Conservation (phyloP, 352 stramenopile species). For the Pythium phragmiticola region DNA sequence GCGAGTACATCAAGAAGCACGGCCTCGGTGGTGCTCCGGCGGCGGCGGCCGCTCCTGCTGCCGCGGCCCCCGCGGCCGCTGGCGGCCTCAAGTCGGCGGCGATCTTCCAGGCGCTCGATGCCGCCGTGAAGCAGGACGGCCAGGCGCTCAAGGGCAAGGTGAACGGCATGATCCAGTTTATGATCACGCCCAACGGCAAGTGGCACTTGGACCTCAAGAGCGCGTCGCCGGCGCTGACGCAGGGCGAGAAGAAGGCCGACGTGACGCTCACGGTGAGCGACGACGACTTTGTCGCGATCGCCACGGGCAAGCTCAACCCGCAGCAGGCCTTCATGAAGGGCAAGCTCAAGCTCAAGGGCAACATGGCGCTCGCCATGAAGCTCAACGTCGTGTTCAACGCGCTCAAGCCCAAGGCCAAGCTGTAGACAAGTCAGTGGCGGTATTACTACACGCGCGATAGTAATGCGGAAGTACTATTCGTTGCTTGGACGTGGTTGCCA, state of each 20-base stretch:
- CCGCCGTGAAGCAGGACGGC: slow-evolving; percentile 59
- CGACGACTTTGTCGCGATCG: slow-evolving; percentile 80
- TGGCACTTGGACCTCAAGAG: slow-evolving; percentile 85
- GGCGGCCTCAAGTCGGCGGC: slow-evolving; percentile 56
- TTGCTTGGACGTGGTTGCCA: background rate
- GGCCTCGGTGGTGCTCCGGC: slow-evolving; percentile 21
- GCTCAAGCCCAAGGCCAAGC: slow-evolving; percentile 79
- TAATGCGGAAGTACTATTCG: no score
- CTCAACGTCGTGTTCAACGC: slow-evolving; percentile 91
- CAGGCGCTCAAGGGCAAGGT: slow-evolving; percentile 68
- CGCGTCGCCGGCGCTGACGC: slow-evolving; percentile 45
- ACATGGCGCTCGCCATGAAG: slow-evolving; percentile 95
- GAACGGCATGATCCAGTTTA: slow-evolving; percentile 80
- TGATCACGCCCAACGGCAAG: slow-evolving; percentile 65
- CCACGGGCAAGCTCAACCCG: slow-evolving; percentile 87
- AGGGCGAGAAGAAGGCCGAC: slow-evolving; percentile 70
- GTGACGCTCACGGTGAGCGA: slow-evolving; percentile 75
- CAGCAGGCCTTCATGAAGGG: slow-evolving; percentile 96
- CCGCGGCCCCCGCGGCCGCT: slow-evolving; percentile 11
- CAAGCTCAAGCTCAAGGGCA: slow-evolving; percentile 95
- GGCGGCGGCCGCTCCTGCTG: slow-evolving; percentile 20
- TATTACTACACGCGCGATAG: no score
- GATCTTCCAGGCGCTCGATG: slow-evolving; percentile 67
- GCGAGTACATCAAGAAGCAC: slow-evolving; percentile 79
- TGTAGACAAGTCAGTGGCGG: slow-evolving; percentile 33